Evolutionary conservation across 1,284 basidiomycete genomes (phyloP), one percentile per base, ranked within the genome.

Genomic region (Heterobasidion occidentale): DNA sequence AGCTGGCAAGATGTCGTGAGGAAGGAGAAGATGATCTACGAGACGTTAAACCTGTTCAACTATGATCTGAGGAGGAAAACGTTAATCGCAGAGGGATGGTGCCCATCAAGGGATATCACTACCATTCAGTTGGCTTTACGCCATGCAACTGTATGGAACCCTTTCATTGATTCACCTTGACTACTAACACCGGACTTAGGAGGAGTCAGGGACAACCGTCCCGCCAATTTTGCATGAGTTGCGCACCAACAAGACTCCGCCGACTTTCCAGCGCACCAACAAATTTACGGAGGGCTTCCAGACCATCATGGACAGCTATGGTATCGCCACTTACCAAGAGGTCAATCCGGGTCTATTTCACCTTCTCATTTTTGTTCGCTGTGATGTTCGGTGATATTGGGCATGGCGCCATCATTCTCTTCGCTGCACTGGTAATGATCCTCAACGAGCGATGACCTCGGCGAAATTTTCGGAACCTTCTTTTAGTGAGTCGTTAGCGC

Each of bases 241-340:
- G 12, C 84, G 81, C 60, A 98, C 95, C 34, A 86, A 80, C 71
- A 94, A 93, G 76, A 92, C 87, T 11, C 97, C 97, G 9, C 97
- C 97, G 1, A 99, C 97, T 1, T 99, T 91, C 79, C 86, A 93
- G 65, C 86, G 93, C 53, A 96, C 92, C 53, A 96, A 96, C 78
- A 95, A 92, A 73, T 97, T 99, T 68, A 99, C 97, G 5, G 91
- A 93, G 69, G 96, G 90, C 15, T 98, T 96, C 83, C 97, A 99
- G 76, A 84, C 90, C 42, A 95, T 99, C 71, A 97, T 99, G 83
- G 96, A 99, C 73, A 90, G 90, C 56, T 99, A 99, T 69, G 97
- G 96, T 67, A 86, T 93, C 55, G 92, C 94, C 11, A 86, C 86
- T 1, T 99, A 99, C 72, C 92, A 98, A 71, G 97, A 99, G 74